Base-by-base conservation (phyloP, 768 basidiomycete genomes). In the Suillus sp. region DNA sequence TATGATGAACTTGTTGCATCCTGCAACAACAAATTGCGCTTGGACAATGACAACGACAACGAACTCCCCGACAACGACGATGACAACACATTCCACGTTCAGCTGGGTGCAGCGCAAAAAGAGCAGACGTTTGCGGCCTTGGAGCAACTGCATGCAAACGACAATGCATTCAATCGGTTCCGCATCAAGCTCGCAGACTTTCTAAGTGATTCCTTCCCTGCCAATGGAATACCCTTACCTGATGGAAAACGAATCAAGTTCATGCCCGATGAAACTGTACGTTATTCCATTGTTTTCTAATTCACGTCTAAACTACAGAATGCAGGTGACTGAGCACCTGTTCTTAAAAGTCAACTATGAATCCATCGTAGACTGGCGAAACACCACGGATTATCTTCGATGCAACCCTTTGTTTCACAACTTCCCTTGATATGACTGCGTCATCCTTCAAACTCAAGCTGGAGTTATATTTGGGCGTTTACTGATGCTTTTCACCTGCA, bases 351-450 rank as follows among this genome's bases (percentile, higher is more conserved):
- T 74, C 51, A 64, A 69, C 55, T 78, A 71, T 60, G 65, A 68
- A 16, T 75, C 72, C 7, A 62, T 45, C 2, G 63, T 73, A 10
- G 67, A 73, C 65, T 78, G 75, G 77, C 57, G 63, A 6, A 50
- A 62, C 13, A 68, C 67, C 13, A 66, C 64, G 2, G 70, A 79
- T 55, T 68, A 71, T 42, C 64, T 79, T 8, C 62, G 69, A 11
- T 73, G 71, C 57, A 75, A 70, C 50, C 73, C 74, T 25, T 60
- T 55, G 0, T 79, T 78, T 62, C 67, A 74, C 58, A 55, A 68
- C 14, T 40, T 59, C 2, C 69, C 73, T 22, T 70, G 67, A 1
- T 76, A 71, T 63, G 72, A 75, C 61, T 73, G 38, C 60, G 69
- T 78, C 8, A 64, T 78, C 32, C 40, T 76, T 42, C 35, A 75